These are phyloP conservation scores for Castanospermum australe DNA, from an alignment of 306 rosid species.

Conservation along the genomic window DNA sequence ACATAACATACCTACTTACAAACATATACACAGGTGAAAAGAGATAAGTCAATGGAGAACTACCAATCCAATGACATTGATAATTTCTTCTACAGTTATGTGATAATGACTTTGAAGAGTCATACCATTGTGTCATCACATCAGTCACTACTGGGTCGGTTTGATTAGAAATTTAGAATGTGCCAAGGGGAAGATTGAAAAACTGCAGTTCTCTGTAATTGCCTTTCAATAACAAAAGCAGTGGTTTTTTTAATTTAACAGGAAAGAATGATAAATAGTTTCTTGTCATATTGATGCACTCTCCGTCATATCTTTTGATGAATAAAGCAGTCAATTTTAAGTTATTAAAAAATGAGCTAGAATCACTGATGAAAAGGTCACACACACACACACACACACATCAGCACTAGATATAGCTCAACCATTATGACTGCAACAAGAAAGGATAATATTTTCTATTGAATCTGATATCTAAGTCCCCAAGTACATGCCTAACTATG, in stretches of 20 bases:
- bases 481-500: not conserved
- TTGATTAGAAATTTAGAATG: no score
- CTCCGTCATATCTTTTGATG: not conserved
- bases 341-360: not conserved
- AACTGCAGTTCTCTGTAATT: conserved; percentile 1
- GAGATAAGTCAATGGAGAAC: not conserved
- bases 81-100: not conserved
- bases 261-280: not conserved
- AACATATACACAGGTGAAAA: not conserved
- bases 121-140: no score
- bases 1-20: not conserved
- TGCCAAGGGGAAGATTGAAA: not conserved
- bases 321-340: not conserved
- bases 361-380: not conserved
- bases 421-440: conserved; percentile 12
- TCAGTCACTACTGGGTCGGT: not conserved
- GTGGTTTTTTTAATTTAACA: not conserved
- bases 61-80: not conserved
- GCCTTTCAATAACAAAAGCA: conserved; percentile 2
- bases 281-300: not conserved
- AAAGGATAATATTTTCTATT: not conserved
- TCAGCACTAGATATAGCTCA: not conserved
- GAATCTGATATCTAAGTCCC: conserved; percentile 10
- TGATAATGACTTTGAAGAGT: not conserved
- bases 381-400: not conserved